Evolutionary conservation across 2,329 filamentous ascomycete genomes (phyloP), one percentile per base, ranked within the genome.

Genomic region (Pezicula radicicola): DNA sequence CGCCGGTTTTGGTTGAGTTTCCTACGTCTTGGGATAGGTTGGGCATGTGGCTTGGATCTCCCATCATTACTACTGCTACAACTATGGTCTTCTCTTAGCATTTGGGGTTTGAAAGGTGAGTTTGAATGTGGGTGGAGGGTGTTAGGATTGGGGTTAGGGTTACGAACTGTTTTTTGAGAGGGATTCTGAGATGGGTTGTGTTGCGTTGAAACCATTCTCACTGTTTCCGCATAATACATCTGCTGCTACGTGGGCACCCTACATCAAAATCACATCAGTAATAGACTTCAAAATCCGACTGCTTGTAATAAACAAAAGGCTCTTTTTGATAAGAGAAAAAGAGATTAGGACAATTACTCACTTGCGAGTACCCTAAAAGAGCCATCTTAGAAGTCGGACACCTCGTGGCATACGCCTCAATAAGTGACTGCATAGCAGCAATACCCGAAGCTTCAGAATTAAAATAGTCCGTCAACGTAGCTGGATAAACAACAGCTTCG

Each of bases 321-420:
- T 25, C 25, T 25, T 25, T 25, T 25, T 25, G 6, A 25, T 25
- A 25, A 25, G 25, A 25, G 4, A 25, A 25, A 25, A 33, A 13
- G 10, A 33, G 30, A 33, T 25, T 7, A 7, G 25, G 1, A 25
- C 6, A 4, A 13, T 33, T 33, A 33, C 53, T 55, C 45, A 63
- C 65, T 52, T 69, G 66, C 4, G 61, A 65, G 55, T 70, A 70
- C 3, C 69, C 69, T 50, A 70, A 54, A 18, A 71, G 53, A n/a
- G 67, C 69, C 46, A 71, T 66, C 53, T 65, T 63, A 3, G 54
- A 54, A 9, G 18, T 28, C 6, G 58, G 57, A 19, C 66, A 67
- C 44, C 62, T 65, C 16, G 61, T 50, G 3, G 62, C 61, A 50
- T 70, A 71, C 5, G 46, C 53, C 46, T 62, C 52, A 30, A 69